These are phyloP conservation scores for Coniella vitis DNA, from an alignment of 2,329 filamentous ascomycete genomes.

Conservation along the genomic window DNA sequence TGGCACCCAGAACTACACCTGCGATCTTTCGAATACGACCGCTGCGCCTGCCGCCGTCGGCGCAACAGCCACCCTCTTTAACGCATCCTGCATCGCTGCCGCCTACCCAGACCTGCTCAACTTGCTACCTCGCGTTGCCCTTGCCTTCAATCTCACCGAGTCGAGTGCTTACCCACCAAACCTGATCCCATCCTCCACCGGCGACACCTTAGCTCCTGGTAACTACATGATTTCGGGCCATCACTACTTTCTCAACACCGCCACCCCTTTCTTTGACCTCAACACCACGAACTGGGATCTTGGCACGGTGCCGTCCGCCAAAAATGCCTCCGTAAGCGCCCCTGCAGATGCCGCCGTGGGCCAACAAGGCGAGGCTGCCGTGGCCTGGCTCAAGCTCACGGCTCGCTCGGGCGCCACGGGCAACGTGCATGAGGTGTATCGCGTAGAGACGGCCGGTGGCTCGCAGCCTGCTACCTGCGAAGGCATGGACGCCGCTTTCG, in stretches of 20 bases:
- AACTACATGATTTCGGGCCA: conserved; percentile 62
- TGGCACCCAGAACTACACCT: conserved; percentile 93
- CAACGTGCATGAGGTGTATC: conserved; percentile 68
- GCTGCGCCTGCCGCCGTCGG: conserved; percentile 60
- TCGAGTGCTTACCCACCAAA: conserved; percentile 23
- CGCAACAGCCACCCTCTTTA: conserved; percentile 79
- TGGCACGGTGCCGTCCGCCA: conserved; percentile 56
- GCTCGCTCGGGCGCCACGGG: conserved; percentile 46
- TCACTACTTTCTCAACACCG: conserved; percentile 70
- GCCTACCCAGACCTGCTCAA: conserved; percentile 60
- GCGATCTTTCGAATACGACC: conserved; percentile 53
- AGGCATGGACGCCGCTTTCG: conserved; percentile 55
- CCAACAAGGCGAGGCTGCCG: conserved; percentile 57
- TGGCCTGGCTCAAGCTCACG: conserved; percentile 63
- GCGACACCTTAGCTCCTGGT: conserved; percentile 41
- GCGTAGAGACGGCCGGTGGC: conserved; percentile 78
- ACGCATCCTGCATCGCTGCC: conserved; percentile 73
- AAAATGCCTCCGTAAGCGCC: conserved; percentile 54
- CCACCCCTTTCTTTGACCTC: conserved; percentile 75
- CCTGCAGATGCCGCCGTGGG: conserved; percentile 56
- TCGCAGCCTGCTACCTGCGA: conserved; percentile 66
- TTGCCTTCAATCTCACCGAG: conserved; percentile 55
- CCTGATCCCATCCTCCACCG: conserved; percentile 11
- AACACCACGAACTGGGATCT: conserved; percentile 49
- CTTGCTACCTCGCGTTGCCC: conserved; percentile 58